phyloP scores from a whole-genome alignment of 139 green algal species.

The Chlorella sp. region DNA sequence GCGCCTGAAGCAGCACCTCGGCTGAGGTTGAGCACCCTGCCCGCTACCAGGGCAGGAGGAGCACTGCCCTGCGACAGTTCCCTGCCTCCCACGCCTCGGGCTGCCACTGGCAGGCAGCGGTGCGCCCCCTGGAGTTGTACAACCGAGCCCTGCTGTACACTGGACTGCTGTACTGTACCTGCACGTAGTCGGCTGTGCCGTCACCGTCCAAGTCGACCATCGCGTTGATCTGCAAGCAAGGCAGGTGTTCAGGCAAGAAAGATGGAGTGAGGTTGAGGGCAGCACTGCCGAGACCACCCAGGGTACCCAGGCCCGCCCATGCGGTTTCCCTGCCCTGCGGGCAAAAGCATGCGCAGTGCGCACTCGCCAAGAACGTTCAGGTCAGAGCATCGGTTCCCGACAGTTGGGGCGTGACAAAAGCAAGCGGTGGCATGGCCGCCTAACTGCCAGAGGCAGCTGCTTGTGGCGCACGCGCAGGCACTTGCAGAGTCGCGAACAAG shows the following conservation, averaged over 20 bases:
- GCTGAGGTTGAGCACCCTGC: background rate
- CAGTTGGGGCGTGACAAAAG: too few relatives aligned
- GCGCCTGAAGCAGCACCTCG: background rate
- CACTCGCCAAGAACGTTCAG: too few relatives aligned
- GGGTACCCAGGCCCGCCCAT: too few relatives aligned
- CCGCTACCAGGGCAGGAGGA: background rate
- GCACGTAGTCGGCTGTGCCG: background rate
- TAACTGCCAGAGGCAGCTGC: too few relatives aligned
- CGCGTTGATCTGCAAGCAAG: background rate
- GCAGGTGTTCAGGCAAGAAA: background rate
- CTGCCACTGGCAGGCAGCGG: background rate
- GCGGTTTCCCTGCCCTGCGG: too few relatives aligned
- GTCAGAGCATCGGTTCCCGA: too few relatives aligned
- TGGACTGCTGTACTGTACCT: background rate
- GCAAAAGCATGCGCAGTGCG: too few relatives aligned
- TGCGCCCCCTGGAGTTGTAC: background rate
- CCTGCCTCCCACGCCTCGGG: background rate
- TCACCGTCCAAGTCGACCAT: background rate
- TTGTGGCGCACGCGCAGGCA: too few relatives aligned
- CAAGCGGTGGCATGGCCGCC: too few relatives aligned
- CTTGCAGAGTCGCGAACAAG: too few relatives aligned
- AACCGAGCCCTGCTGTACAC: background rate
- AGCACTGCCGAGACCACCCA: too few relatives aligned
- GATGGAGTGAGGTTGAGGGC: background rate
- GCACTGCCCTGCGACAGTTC: background rate